These are phyloP conservation scores for Xerocomus potaroensis DNA, from an alignment of 768 basidiomycete species.

Conservation along the genomic window DNA sequence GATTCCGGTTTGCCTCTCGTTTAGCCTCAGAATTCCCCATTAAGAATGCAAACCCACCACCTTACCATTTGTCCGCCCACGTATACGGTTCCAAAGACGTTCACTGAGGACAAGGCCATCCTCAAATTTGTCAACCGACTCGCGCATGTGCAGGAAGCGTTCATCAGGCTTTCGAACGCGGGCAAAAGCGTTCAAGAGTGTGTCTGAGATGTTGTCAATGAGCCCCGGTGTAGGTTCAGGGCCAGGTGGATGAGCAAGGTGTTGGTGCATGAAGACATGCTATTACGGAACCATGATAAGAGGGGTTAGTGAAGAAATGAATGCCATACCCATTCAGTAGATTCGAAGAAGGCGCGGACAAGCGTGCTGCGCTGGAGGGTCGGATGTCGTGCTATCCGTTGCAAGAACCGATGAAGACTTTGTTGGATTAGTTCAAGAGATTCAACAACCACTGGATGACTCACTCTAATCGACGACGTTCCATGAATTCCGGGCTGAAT, in stretches of 20 bases:
- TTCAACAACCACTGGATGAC: conserved; percentile 24
- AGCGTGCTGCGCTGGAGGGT: conserved; percentile 89
- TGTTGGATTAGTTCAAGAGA: conserved; percentile 3
- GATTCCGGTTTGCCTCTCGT: conserved; percentile 79
- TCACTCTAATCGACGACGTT: conserved; percentile 83
- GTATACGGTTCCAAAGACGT: conserved; percentile 71
- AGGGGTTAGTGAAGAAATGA: background rate
- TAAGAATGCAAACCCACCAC: conserved; percentile 22
- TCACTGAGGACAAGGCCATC: conserved; percentile 85
- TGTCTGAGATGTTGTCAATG: conserved; percentile 94
- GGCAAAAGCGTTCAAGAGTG: conserved; percentile 92
- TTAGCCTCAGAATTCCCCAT: conserved; percentile 69
- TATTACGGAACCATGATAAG: conserved; percentile 30
- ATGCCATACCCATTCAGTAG: conserved; percentile 90
- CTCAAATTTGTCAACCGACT: conserved; percentile 92
- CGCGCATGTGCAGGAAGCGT: conserved; percentile 88
- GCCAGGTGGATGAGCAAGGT: conserved; percentile 85
- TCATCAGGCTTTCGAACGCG: conserved; percentile 97
- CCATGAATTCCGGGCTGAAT: conserved; percentile 97
- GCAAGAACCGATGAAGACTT: conserved; percentile 89
- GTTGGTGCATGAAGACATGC: conserved; percentile 98
- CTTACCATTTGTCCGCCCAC: conserved; percentile 86
- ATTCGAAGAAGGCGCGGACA: conserved; percentile 92
- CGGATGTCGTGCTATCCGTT: conserved; percentile 89
- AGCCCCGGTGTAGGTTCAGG: conserved; percentile 77